These are phyloP conservation scores for Ceriops tagal DNA, from an alignment of 345 rosid genomes.

Conservation along the genomic window DNA sequence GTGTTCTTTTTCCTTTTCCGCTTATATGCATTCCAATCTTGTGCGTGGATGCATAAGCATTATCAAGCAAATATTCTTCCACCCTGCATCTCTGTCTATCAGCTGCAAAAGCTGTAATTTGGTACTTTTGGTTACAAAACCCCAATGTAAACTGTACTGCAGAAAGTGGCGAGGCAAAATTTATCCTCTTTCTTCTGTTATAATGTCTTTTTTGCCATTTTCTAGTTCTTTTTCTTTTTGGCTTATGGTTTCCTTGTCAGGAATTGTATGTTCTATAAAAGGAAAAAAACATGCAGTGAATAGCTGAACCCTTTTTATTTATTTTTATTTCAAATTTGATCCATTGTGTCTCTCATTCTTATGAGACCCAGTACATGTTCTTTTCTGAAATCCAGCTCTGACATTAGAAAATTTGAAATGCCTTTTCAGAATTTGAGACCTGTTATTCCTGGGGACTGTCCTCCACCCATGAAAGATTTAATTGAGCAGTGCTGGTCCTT, in stretches of 20 bases:
- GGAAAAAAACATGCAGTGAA: not conserved
- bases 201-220: too few species aligned
- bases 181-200: too few species aligned
- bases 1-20: not conserved
- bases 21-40: not conserved
- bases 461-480: constrained; percentile 67
- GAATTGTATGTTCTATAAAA: too few species aligned
- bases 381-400: not conserved
- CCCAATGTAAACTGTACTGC: too few species aligned
- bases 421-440: constrained; percentile 76
- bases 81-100: not conserved
- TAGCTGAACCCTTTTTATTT: not conserved
- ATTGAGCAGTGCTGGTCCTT: constrained; percentile 93
- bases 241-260: too few species aligned
- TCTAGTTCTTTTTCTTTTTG: too few species aligned
- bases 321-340: not conserved
- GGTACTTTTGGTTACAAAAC: too few species aligned
- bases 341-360: too few species aligned
- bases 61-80: not conserved
- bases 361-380: not conserved
- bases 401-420: constrained; percentile 6
- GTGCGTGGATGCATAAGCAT: too few species aligned
- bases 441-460: constrained; percentile 59
- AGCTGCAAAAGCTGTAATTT: not conserved
- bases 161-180: too few species aligned